Base-by-base conservation (phyloP, 768 basidiomycete species). In the Suillus brevipes region DNA sequence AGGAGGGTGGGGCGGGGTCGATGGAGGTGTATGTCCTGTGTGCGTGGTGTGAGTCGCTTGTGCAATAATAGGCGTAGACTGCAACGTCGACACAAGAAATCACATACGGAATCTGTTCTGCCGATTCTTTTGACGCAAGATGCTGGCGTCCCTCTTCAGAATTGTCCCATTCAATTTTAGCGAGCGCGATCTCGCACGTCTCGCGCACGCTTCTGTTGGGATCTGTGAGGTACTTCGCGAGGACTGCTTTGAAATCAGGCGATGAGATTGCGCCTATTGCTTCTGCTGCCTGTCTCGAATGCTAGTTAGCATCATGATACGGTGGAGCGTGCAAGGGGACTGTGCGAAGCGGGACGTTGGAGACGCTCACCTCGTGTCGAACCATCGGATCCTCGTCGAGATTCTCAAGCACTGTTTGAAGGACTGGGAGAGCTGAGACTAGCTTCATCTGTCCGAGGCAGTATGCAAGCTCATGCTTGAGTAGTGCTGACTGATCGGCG, bases 391-490 rank as follows among this genome's bases (percentile, higher is more conserved):
- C 91, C 74, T 96, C 90, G 20, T 81, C 72, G 47, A 75, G 73
- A 72, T 95, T 82, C 67, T 84, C 81, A 43, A 99, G 83, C 6
- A 96, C 92, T 3, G 80, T 77, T 73, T 93, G 90, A 6, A 99
- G 86, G 20, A 85, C 83, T 7, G 94, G 89, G 13, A 99, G 80
- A 0, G 97, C 97, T 3, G 82, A 80, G 0, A 80, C 71, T 38
- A 84, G 84, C 69, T 89, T 89, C 78, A 96, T 91, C 78, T 99
- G 97, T 0, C 97, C 97, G 4, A 99, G 84, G 72, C 95, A 96
- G 75, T 99, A 99, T 1, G 97, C 97, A 2, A 99, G 84, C 73
- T 99, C 97, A 75, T 99, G 97, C 73, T 98, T 98, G 38, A 99
- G 84, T 65, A 99, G 77, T 10, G 95, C 92, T 50, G 95, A 97